Base-by-base conservation (phyloP, 306 rosid species). In the Benincasa hispida region DNA sequence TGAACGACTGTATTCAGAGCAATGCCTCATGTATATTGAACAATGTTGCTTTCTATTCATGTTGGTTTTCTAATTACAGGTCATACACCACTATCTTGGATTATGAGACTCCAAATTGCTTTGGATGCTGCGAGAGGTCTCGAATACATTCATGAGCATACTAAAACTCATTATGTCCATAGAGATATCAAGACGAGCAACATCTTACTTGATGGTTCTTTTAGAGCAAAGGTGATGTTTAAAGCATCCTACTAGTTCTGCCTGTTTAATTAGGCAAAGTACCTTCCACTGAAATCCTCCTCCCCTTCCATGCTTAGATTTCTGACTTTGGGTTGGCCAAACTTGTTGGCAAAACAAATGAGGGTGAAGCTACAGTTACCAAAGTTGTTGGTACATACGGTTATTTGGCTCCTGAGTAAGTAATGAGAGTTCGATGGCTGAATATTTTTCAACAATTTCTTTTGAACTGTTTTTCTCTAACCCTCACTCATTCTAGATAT, bases 301-400 rank as follows among this genome's bases (percentile, higher is more conserved):
- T 0, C 62, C 51, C n/a, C 63, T 27, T 42, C 57, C 78, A 65
- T 78, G 60, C 77, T 65, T 63, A 94, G 99, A 92, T 94, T 83
- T 94, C 99, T 77, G 99, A 94, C 86, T 94, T 94, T 76, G 99
- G 99, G 79, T 85, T 94, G 87, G 99, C 99, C 35, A 94, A 90
- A 78, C 97, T 92, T 76, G 90, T 87, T 35, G 97, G 96, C 28
- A 90, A 77, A 86, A 77, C 88, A 42, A 83, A 84, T 39, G 97
- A 94, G n/a, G 99, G 90, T 75, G 99, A 94, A 80, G 78, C 91
- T 76, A 53, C 89, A 10, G 84, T 86, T 17, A 92, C 99, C 73
- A 94, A 88, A 90, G 96, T 94, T 74, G 99, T 94, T 74, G 99
- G 99, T 79, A 92, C 99, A 79, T 94, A 87, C 62, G 99, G 99